Evolutionary conservation across 2,329 filamentous ascomycete genomes (phyloP), one percentile per base, ranked within the genome.

Genomic region (Fusarium sp.): DNA sequence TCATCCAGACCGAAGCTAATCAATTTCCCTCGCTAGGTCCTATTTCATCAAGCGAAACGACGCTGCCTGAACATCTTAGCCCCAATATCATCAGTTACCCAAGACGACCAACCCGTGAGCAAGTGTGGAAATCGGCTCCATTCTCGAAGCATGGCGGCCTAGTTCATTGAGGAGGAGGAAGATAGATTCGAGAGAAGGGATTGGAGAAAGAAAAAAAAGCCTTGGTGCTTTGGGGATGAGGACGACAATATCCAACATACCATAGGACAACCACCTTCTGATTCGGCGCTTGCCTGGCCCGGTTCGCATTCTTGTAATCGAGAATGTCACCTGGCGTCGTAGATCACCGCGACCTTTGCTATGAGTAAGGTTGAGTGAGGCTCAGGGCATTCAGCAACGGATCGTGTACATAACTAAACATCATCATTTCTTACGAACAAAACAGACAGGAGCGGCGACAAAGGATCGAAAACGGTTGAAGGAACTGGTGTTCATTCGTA

Each of bases 31-130:
- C 34, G 38, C 12, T 31, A 89, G 86, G 80, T 85, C 87, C 31
- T 89, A 89, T 77, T 89, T 89, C 63, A 88, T 89, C 70, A 83
- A 81, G 67, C 81, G 83, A 65, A 88, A 88, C 65, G 80, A 84
- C 59, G 66, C 73, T 30, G 74, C 76, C 52, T 82, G 74, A 80
- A 15, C 28, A 33, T 57, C 11, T 23, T 20, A 26, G 28, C 20
- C 44, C 28, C 18, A 44, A 59, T 33, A 47, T 49, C 60, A 57
- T 33, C 67, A 49, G 50, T 44, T 47, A 54, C 37, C 45, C 23
- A 46, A 38, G 51, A 26, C 34, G 31, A 63, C 28, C 58, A 40
- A 42, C 44, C 49, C 34, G 41, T 50, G 56, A 51, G 47, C 56
- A 49, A 38, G 50, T 55, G 53, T 38, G 47, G 47, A 60, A 52